Conservation (phyloP, 805 yeast species). For the Saccharomycopsis olivae region DNA sequence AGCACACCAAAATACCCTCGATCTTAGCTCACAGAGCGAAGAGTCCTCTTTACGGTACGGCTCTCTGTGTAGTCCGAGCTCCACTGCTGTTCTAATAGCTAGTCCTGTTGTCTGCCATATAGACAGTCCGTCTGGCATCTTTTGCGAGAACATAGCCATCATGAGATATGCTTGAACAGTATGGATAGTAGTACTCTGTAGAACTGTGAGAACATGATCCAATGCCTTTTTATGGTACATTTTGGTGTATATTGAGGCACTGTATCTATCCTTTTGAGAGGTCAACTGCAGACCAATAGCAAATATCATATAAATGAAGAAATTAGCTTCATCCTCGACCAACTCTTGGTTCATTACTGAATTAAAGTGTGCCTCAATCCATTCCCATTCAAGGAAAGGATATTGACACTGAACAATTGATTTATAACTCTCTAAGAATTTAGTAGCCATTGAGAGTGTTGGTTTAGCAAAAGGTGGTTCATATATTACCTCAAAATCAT, state of each 20-base stretch:
- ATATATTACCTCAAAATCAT: conserved; percentile 14
- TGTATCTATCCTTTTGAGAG: conserved; percentile 2
- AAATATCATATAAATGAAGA: conserved; percentile 26
- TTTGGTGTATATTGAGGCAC: conserved; percentile 19
- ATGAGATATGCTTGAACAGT: conserved; percentile 27
- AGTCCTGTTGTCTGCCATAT: conserved; percentile 26
- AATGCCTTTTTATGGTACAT: conserved; percentile 25
- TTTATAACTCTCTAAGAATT: conserved; percentile 21
- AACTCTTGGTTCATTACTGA: conserved; percentile 19
- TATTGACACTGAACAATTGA: conserved; percentile 27
- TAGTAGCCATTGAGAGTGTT: conserved; percentile 15
- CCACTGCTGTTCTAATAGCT: conserved; percentile 25
- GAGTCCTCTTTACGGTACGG: conserved; percentile 21
- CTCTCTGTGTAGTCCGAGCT: conserved; percentile 25
- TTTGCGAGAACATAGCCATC: conserved; percentile 25
- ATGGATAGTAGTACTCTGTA: conserved; percentile 21
- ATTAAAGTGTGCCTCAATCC: conserved; percentile 20
- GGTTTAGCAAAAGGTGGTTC: conserved; percentile 19
- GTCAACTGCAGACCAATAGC: conserved; percentile 24
- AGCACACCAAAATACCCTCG: conserved; percentile 28
- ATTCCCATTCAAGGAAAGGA: conserved; percentile 27
- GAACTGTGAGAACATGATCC: conserved; percentile 20
- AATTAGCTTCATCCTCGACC: conserved; percentile 19
- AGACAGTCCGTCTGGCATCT: conserved; percentile 27
- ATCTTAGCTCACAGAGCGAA: background rate